Evolutionary conservation across 2,329 filamentous ascomycete species (phyloP), one percentile per base, ranked within the genome.

Genomic region (Fusarium poae): DNA sequence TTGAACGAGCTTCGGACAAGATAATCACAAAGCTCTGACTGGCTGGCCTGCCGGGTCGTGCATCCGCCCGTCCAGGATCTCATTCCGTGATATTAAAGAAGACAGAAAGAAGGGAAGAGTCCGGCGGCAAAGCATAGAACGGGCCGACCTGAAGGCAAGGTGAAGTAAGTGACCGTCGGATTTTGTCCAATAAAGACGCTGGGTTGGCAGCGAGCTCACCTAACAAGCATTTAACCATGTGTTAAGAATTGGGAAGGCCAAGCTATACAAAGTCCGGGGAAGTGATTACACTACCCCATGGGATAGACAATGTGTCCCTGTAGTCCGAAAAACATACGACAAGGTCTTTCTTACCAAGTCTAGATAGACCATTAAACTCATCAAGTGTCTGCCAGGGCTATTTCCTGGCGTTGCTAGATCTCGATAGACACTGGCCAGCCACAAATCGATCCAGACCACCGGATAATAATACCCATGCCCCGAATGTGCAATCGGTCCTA

Each of bases 51-150:
- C 51, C 61, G 61, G 65, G 43, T 71, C 52, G 42, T 49, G 49
- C 50, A 72, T 34, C 69, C 67, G 64, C 42, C 44, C 51, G 27
- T 8, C 46, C 62, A 61, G 66, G 63, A 72, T 53, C 58, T 58
- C 25, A 50, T 49, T 35, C 44, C 18, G 37, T 27, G 37, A 30
- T 51, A 45, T 43, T 20, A 42, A 39, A 52, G 27, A 62, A n/a
- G 21, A 40, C 37, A 56, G 20, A 16, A 49, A 54, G 32, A 62
- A 68, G 61, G 52, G 21, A 27, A 37, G 25, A 16, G 23, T 29
- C 29, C 43, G 52, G 51, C 32, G 44, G 40, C 42, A 48, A 66
- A 55, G 45, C 39, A 68, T 42, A 61, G 40, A 35, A 55, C 30
- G 50, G 59, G 59, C 50, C 56, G 66, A 55, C 37, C 34, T 27